These are phyloP conservation scores for Pythium vanterpoolii DNA, from an alignment of 352 stramenopile genomes.

Conservation along the genomic window DNA sequence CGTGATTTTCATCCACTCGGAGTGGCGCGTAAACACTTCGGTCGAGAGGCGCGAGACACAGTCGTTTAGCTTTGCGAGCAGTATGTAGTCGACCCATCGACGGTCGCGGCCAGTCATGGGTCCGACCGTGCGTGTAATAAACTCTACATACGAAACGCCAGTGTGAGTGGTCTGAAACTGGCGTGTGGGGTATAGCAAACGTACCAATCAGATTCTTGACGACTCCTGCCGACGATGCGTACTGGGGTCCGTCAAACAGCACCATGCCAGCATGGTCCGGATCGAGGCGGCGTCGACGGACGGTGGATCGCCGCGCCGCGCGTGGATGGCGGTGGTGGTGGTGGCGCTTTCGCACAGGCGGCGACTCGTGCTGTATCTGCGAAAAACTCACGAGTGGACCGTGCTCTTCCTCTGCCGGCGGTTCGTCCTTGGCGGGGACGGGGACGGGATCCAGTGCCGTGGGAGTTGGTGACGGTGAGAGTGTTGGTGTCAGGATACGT, in stretches of 20 bases:
- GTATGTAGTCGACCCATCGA: conserved; percentile 43
- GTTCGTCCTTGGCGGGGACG: background rate
- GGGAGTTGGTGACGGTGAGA: background rate
- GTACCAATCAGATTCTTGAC: conserved; percentile 58
- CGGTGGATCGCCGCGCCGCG: background rate
- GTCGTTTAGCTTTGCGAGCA: conserved; percentile 51
- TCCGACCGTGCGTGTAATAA: conserved; percentile 46
- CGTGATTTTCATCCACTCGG: conserved; percentile 82
- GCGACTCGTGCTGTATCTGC: conserved; percentile 10
- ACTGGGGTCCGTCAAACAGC: conserved; percentile 59
- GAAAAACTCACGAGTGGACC: conserved; percentile 9
- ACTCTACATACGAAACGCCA: conserved; percentile 45
- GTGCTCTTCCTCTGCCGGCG: background rate
- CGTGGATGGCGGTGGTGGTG: conserved; percentile 2
- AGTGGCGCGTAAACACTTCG: conserved; percentile 40
- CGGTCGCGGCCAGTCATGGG: conserved; percentile 23
- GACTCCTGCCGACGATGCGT: conserved; percentile 41
- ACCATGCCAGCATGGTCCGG: conserved; percentile 68
- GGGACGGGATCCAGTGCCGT: background rate
- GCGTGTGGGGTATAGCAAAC: too few species aligned
- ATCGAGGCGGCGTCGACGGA: conserved; percentile 28
- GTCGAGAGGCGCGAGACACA: conserved; percentile 33
- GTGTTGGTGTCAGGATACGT: too few species aligned
- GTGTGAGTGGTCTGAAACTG: too few species aligned
- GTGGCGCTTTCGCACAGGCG: background rate